Conservation (phyloP, 768 basidiomycete species). For the Suillus decipiens region DNA sequence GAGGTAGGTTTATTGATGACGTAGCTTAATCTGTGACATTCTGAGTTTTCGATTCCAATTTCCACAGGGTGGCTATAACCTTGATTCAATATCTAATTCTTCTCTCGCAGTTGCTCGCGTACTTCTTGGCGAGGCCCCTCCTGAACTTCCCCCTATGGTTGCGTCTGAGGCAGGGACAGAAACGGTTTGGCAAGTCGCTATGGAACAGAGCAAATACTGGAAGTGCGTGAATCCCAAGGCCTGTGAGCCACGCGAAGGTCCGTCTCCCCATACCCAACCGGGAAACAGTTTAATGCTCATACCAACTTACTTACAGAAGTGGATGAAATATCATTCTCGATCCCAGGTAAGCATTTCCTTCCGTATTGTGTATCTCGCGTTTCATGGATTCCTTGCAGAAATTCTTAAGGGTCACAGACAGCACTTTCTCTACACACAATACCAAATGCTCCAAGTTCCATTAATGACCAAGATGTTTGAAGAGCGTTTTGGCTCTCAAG, state of each 20-base stretch:
- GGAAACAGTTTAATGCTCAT: background rate
- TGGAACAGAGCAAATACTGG: slow-evolving; percentile 91
- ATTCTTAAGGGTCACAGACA: slow-evolving; percentile 90
- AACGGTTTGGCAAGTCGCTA: slow-evolving; percentile 86
- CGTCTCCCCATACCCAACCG: background rate
- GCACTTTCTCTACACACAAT: slow-evolving; percentile 72
- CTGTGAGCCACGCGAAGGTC: slow-evolving; percentile 82
- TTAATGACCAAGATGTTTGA: slow-evolving; percentile 67
- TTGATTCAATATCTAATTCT: slow-evolving; percentile 84
- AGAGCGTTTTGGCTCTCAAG: slow-evolving; percentile 74
- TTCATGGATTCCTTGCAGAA: slow-evolving; percentile 44
- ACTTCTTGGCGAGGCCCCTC: slow-evolving; percentile 89
- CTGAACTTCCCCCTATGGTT: slow-evolving; percentile 66
- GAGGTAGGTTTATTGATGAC: slow-evolving; percentile 59
- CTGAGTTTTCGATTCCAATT: background rate
- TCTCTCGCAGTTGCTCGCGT: slow-evolving; percentile 84
- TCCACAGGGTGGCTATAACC: slow-evolving; percentile 89
- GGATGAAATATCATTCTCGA: slow-evolving; percentile 61
- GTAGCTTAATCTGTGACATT: background rate
- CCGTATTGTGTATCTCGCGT: slow-evolving; percentile 4
- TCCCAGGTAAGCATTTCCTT: slow-evolving; percentile 54
- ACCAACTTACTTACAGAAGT: slow-evolving; percentile 43
- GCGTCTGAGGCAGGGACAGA: slow-evolving; percentile 85
- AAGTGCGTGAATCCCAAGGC: slow-evolving; percentile 79
- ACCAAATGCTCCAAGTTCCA: slow-evolving; percentile 82